Percentiles rank a stretch among this genome's conserved stretches.
Conservation (phyloP, 2,329 filamentous ascomycete species). For the Aspergillus fructus region DNA sequence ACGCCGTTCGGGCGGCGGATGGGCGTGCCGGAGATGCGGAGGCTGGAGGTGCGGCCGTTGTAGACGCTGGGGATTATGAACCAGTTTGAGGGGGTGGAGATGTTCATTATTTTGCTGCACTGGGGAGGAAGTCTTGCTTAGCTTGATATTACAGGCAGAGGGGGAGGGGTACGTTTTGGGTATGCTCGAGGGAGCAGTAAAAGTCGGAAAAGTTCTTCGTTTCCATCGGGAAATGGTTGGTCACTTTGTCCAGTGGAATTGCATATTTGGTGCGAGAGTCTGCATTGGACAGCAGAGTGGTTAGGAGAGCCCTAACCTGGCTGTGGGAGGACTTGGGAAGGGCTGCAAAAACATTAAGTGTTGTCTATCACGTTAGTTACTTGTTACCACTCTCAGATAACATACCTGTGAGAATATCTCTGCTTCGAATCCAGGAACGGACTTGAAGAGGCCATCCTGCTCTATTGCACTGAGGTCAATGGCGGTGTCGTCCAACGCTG, state of each 20-base stretch:
- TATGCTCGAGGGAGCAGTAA: slow-evolving; percentile 19
- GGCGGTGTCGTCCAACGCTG: slow-evolving; percentile 8
- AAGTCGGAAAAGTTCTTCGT: slow-evolving; percentile 20
- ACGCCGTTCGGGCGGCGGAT: slow-evolving; percentile 16
- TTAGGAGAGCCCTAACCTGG: slow-evolving; percentile 7
- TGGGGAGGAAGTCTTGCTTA: too few relatives aligned
- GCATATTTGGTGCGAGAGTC: slow-evolving; percentile 3
- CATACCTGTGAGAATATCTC: slow-evolving; percentile 8
- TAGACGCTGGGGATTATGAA: slow-evolving; percentile 15
- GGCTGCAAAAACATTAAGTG: slow-evolving; percentile 14
- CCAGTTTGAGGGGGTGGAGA: slow-evolving; percentile 10
- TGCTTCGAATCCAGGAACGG: slow-evolving; percentile 6
- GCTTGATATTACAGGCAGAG: too few relatives aligned
- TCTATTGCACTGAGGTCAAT: slow-evolving; percentile 16
- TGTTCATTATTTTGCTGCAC: slow-evolving; percentile 10
- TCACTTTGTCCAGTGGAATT: slow-evolving; percentile 8
- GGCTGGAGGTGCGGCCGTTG: slow-evolving; percentile 18
- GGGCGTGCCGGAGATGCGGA: slow-evolving; percentile 10
- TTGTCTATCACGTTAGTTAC: neutral
- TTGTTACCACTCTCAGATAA: too few relatives aligned
- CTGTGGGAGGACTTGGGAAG: slow-evolving; percentile 8
- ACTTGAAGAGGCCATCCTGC: slow-evolving; percentile 10
- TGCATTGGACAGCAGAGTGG: neutral
- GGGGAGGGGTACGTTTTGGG: slow-evolving; percentile 11
- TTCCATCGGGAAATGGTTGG: slow-evolving; percentile 17